Conservation (phyloP, 2,329 filamentous ascomycete species). For the Rutstroemia sp. region DNA sequence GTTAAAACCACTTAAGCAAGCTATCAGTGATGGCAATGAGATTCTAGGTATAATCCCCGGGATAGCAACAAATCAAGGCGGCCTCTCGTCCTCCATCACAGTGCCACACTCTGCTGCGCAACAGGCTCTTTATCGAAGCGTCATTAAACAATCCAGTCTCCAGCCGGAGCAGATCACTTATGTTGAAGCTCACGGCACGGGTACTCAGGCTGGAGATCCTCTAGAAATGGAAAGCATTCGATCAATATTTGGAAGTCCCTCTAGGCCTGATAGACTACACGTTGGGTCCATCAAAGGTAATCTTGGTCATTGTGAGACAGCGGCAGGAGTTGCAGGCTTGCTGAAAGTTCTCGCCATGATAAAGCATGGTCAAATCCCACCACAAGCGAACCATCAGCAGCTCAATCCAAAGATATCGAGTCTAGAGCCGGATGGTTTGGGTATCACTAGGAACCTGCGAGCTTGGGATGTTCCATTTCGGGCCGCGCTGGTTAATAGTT, state of each 20-base stretch:
- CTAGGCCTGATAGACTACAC: neutral
- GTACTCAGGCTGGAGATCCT: constrained; percentile 17
- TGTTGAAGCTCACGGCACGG: constrained; percentile 19
- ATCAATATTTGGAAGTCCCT: constrained; percentile 3
- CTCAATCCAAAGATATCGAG: constrained; percentile 27
- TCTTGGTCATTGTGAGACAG: constrained; percentile 39
- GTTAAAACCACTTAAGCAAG: constrained; percentile 50
- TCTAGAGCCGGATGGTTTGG: constrained; percentile 12
- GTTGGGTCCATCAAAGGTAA: constrained; percentile 32
- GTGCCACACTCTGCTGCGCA: constrained; percentile 43
- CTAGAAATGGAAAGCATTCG: constrained; percentile 13
- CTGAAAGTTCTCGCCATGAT: constrained; percentile 37
- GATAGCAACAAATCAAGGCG: constrained; percentile 41
- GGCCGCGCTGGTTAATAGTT: constrained; percentile 19
- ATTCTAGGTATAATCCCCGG: constrained; percentile 46
- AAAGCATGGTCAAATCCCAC: constrained; percentile 18
- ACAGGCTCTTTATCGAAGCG: constrained; percentile 35
- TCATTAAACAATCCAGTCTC: constrained; percentile 36
- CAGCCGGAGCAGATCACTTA: constrained; percentile 31
- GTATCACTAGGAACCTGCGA: constrained; percentile 8
- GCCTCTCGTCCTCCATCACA: constrained; percentile 40
- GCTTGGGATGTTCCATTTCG: neutral
- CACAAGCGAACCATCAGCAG: constrained; percentile 23
- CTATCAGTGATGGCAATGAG: constrained; percentile 48
- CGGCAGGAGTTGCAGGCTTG: constrained; percentile 35